Conservation (phyloP, 2,329 filamentous ascomycete species). For the Pezicula neosporulosa region DNA sequence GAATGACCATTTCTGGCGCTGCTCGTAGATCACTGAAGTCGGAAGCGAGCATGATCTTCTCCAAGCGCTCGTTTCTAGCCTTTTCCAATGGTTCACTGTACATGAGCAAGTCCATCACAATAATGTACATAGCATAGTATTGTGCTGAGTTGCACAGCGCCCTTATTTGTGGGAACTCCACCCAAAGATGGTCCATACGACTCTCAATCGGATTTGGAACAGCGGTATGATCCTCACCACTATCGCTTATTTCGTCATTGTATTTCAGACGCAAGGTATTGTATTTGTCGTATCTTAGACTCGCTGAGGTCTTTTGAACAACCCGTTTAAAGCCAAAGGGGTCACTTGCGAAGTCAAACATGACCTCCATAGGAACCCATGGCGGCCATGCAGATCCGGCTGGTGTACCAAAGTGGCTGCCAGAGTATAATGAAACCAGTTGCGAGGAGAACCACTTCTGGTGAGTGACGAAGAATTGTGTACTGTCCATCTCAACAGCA, state of each 20-base stretch:
- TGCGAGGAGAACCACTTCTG: conserved; percentile 85
- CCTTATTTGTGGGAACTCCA: conserved; percentile 90
- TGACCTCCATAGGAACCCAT: conserved; percentile 97
- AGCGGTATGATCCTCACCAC: conserved; percentile 50
- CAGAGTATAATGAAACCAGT: conserved; percentile 88
- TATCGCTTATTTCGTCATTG: conserved; percentile 79
- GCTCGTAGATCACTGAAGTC: conserved; percentile 97
- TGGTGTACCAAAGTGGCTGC: conserved; percentile 85
- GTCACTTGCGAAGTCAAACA: conserved; percentile 93
- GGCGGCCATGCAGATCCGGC: conserved; percentile 89
- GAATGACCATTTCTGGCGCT: conserved; percentile 87
- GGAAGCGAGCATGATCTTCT: conserved; percentile 98
- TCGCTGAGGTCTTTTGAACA: conserved; percentile 93
- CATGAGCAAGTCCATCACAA: conserved; percentile 90
- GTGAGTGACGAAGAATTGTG: conserved; percentile 96
- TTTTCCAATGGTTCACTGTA: conserved; percentile 97
- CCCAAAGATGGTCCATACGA: conserved; percentile 93
- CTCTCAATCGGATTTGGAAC: conserved; percentile 60
- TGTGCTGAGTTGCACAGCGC: conserved; percentile 97
- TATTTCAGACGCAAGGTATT: conserved; percentile 96
- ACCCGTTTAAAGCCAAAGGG: conserved; percentile 98
- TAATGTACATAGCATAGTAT: conserved; percentile 98
- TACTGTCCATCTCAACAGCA: conserved; percentile 92
- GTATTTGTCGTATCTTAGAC: conserved; percentile 94
- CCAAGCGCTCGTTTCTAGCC: conserved; percentile 88